Conservation (phyloP, 108 stramenopile genomes). For the Poteriospumella lacustris region DNA sequence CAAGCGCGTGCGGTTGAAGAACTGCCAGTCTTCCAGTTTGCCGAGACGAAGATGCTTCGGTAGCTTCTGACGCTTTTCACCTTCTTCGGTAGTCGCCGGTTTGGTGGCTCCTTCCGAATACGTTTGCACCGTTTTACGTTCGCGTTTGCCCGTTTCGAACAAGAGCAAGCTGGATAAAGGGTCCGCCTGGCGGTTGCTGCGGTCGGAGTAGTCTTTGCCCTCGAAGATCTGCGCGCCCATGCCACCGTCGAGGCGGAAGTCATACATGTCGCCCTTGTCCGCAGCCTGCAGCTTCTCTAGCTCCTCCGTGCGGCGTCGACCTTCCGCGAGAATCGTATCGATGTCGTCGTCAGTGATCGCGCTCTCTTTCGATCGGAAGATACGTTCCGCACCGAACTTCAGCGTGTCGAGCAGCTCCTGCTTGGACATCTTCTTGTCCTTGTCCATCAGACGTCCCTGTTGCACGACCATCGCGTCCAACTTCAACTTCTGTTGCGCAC, state of each 20-base stretch:
- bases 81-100: conserved; percentile 44
- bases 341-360: conserved; percentile 66
- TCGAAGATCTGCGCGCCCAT: conserved; percentile 80
- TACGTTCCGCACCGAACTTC: conserved; percentile 56
- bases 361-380: conserved; percentile 55
- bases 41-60: conserved; percentile 80
- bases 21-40: conserved; percentile 91
- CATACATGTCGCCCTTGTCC: conserved; percentile 89
- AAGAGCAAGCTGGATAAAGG: conserved; percentile 58
- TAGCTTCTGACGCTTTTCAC: conserved; percentile 58
- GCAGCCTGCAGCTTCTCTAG: conserved; percentile 83
- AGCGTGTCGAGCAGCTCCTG: conserved; percentile 55
- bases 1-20: conserved; percentile 72
- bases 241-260: conserved; percentile 89
- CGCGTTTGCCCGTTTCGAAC: conserved; percentile 84
- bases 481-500: conserved; percentile 64
- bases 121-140: conserved; percentile 60
- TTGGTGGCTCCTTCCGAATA: not conserved
- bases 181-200: not conserved
- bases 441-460: conserved; percentile 80
- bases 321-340: conserved; percentile 67
- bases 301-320: conserved; percentile 77
- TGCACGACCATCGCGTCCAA: conserved; percentile 78
- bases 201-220: conserved; percentile 81
- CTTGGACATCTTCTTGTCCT: conserved; percentile 62